Percentiles rank a stretch among this genome's conserved stretches.
Evolutionary conservation across 345 rosid species (phyloP).

Genomic region (Lepidium sativum): DNA sequence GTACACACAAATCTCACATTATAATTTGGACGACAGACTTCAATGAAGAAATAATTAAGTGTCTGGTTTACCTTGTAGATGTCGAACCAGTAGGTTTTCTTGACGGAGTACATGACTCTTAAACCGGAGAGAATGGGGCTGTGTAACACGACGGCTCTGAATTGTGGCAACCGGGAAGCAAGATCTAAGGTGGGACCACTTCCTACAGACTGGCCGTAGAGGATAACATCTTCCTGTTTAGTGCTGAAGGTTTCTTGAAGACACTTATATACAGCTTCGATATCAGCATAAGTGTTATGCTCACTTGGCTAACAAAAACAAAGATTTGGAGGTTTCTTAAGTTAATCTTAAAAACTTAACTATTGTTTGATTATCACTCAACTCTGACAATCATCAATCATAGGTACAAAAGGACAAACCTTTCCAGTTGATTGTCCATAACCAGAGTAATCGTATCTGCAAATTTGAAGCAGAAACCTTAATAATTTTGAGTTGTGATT

Average conservation of each 20-base stretch:
- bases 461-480: not conserved
- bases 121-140: slow-evolving; percentile 95
- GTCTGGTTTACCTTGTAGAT: slow-evolving; percentile 63
- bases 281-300: slow-evolving; percentile 88
- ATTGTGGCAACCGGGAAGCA: slow-evolving; percentile 58
- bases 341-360: too few relatives aligned
- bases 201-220: slow-evolving; percentile 95
- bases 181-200: slow-evolving; percentile 97
- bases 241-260: slow-evolving; percentile 77
- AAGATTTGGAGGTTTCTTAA: too few relatives aligned
- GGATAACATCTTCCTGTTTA: slow-evolving; percentile 84
- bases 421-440: slow-evolving; percentile 96
- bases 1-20: not conserved
- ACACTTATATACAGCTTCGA: slow-evolving; percentile 91
- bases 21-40: not conserved
- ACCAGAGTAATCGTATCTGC: slow-evolving; percentile 95
- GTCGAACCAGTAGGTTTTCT: slow-evolving; percentile 96
- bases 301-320: slow-evolving; percentile 64
- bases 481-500: too few relatives aligned
- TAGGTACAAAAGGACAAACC: slow-evolving; percentile 38
- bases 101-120: slow-evolving; percentile 94
- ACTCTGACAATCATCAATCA: not conserved
- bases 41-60: not conserved
- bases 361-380: too few relatives aligned
- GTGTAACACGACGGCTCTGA: slow-evolving; percentile 81